Base-by-base conservation (phyloP, 2,329 filamentous ascomycete species). In the Myrmaecium sp. region DNA sequence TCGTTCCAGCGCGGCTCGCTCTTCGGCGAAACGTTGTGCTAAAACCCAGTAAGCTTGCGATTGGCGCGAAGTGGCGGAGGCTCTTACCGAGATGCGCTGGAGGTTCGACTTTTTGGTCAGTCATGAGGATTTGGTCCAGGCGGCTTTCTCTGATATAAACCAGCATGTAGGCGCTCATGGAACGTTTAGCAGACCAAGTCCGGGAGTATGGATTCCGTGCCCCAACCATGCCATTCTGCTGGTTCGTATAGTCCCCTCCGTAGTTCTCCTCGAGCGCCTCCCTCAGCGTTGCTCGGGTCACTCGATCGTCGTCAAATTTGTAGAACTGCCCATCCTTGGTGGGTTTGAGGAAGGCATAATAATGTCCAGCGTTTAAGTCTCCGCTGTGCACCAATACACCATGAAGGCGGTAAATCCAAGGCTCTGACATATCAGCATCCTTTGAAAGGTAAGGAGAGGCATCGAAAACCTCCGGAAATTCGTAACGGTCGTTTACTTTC, bases 231-330 rank as follows among this genome's bases (percentile, higher is more conserved):
- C 69, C 69, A 33, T 73, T 71, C 6, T 55, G 49, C 24, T 64
- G 55, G 28, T 64, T 59, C 4, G 40, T 49, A 45, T 83, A 91
- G 44, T 92, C 82, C 28, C 89, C 89, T 23, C 89, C 89, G 52
- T 81, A 98, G 51, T 95, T 98, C 37, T 98, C 91, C 44, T 95
- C 89, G 17, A 95, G 57, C 0, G 91, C 86, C 49, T 98, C 89
- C 32, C 80, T 74, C 46, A 78, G 72, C 0, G 84, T 94, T 2
- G 84, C 86, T 37, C 79, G 80, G n/a, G 84, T 95, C 21, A 98
- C 89, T 38, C 84, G 78, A 46, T 98, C 89, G 38, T 98, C 89
- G 42, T 98, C 91, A 41, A 93, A 98, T 43, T 79, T 89, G 62
- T 91, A 95, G 58, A 93, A 98, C 58, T 80, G 72, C 17, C 89